Evolutionary conservation across 495 filamentous ascomycete species (phyloP), one percentile per base, ranked within the genome.

Genomic region (Annulohypoxylon bovei): DNA sequence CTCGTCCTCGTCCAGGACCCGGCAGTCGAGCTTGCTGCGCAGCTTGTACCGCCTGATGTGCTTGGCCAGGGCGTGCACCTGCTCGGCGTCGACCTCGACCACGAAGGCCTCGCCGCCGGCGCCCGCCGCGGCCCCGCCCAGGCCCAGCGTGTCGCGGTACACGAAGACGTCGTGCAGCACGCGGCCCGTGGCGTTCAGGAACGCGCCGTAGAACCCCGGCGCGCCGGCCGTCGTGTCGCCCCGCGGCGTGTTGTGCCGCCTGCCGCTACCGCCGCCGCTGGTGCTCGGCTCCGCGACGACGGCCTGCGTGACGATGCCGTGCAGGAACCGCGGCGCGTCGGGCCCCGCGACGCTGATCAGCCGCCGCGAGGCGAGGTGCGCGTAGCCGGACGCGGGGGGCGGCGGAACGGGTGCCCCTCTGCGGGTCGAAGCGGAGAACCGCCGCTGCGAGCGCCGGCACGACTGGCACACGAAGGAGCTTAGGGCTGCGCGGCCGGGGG

Each of bases 161-260:
- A 99, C 83, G 81, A 97, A 97, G 25, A 92, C 91, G 78, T 99
- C 95, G 79, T 94, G 87, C 25, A 98, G 82, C 8, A 98, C 83
- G 40, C 93, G 86, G 44, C 95, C 94, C 68, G 90, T 87, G 18
- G 93, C 93, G 70, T 89, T 97, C 11, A 99, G 86, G 74, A 99
- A 97, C 1, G 89, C 92, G 22, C 87, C 82, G 80, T 96, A 98
- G 76, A 88, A 88, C 14, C 88, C 88, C 63, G 78, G 8, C 53
- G 79, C 50, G 0, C 11, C 16, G 0, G 46, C 54, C 3, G 57
- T 33, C 7, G 35, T 12, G 16, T 23, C 9, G 0, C 11, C 5
- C 76, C 78, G 27, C 64, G 75, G 23, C 61, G 54, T 25, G 37
- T 30, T 69, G 20, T 65, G 57, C 35, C 60, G 46, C 0, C 50